These are phyloP conservation scores for Hypholoma sublateritium DNA, from an alignment of 768 basidiomycete species.

Conservation along the genomic window DNA sequence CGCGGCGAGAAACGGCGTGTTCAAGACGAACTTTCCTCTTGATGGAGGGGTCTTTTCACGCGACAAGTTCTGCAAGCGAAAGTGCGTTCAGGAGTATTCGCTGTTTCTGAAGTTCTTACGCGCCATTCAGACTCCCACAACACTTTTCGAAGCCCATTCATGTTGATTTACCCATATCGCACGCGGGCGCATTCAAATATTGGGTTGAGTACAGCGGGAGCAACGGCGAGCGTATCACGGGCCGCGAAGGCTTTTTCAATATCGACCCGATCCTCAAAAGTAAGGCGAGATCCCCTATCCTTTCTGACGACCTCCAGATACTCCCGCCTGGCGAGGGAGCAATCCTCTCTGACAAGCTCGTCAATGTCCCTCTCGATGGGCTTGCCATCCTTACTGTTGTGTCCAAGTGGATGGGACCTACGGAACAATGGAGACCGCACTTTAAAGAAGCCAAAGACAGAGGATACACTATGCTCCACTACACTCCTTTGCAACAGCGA, in stretches of 20 bases:
- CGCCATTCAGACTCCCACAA: constrained; percentile 64
- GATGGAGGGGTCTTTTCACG: constrained; percentile 87
- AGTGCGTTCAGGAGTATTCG: constrained; percentile 45
- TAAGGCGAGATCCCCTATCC: constrained; percentile 73
- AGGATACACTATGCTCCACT: constrained; percentile 99
- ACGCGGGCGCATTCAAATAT: constrained; percentile 94
- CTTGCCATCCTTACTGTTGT: constrained; percentile 87
- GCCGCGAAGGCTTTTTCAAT: constrained; percentile 93
- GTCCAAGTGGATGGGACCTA: constrained; percentile 97
- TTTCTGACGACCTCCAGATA: constrained; percentile 52
- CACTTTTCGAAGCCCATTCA: constrained; percentile 90
- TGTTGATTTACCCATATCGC: constrained; percentile 93
- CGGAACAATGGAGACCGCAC: constrained; percentile 73
- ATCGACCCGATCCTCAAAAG: constrained; percentile 86
- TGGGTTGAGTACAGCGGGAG: constrained; percentile 89
- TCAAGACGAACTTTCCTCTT: constrained; percentile 96
- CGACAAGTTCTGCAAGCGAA: constrained; percentile 69
- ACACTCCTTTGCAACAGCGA: constrained; percentile 90
- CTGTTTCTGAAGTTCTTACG: constrained; percentile 15
- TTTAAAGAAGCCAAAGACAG: constrained; percentile 83
- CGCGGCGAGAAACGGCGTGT: constrained; percentile 85
- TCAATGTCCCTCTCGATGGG: constrained; percentile 83
- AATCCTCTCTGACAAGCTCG: constrained; percentile 46
- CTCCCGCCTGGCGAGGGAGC: constrained; percentile 56
- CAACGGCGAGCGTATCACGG: constrained; percentile 63